Conservation (phyloP, 805 yeast genomes). For the Candida coquimbonensis region DNA sequence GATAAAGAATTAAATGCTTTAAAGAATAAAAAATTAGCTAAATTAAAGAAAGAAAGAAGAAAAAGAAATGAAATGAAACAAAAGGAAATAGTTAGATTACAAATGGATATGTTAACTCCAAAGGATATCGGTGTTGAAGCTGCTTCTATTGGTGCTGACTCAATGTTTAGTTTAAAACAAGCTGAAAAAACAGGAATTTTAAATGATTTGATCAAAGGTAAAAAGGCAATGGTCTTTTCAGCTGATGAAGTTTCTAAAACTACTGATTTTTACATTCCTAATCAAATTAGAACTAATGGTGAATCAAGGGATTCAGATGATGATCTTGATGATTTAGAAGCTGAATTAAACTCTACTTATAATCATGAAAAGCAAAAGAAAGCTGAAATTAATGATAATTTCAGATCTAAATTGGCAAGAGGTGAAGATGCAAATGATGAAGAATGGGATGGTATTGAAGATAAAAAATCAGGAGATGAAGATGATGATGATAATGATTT, state of each 20-base stretch:
- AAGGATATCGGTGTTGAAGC: conserved; percentile 92
- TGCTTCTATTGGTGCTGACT: conserved; percentile 67
- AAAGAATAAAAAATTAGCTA: conserved; percentile 61
- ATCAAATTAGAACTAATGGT: too few relatives aligned
- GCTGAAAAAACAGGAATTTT: conserved; percentile 86
- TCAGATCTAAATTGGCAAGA: conserved; percentile 62
- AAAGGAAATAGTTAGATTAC: conserved; percentile 84
- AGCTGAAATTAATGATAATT: conserved; percentile 63
- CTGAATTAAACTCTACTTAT: conserved; percentile 80
- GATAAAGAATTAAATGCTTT: conserved; percentile 77
- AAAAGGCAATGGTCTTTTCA: conserved; percentile 52
- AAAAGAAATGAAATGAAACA: conserved; percentile 76
- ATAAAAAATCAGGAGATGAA: conserved; percentile 33
- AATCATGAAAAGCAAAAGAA: conserved; percentile 56
- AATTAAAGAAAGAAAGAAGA: conserved; percentile 74
- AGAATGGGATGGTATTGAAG: conserved; percentile 70
- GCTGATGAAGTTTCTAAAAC: conserved; percentile 48
- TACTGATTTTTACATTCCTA: conserved; percentile 43
- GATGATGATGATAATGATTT: conserved; percentile 20
- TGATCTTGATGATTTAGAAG: conserved; percentile 59
- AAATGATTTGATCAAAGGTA: conserved; percentile 69
- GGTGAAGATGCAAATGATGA: conserved; percentile 66
- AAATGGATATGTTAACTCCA: conserved; percentile 93
- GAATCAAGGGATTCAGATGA: conserved; percentile 32
- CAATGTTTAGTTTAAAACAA: conserved; percentile 73